These are phyloP conservation scores for Corymbia citriodora DNA, from an alignment of 441 rosid genomes.

Conservation along the genomic window DNA sequence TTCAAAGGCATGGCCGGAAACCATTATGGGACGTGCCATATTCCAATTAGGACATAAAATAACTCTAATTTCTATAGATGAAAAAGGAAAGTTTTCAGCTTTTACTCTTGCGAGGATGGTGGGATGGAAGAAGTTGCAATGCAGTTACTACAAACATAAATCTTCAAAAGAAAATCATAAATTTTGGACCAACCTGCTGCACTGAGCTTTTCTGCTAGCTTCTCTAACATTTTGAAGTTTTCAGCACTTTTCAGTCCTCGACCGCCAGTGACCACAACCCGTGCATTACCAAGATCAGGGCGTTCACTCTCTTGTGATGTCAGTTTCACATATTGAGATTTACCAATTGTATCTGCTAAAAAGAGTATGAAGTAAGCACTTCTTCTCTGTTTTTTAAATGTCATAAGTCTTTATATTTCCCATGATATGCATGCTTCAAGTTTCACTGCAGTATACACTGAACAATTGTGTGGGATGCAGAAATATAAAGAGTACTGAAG, in stretches of 20 bases:
- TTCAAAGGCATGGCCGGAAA: neutral
- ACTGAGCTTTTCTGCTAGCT: conserved; percentile 92
- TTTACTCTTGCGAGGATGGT: neutral
- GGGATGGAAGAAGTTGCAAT: neutral
- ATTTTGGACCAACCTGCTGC: conserved; percentile 65
- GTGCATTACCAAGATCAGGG: conserved; percentile 95
- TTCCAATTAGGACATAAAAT: neutral
- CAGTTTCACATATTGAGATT: conserved; percentile 57
- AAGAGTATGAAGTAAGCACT: neutral
- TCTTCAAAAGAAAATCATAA: neutral
- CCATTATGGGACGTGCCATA: neutral
- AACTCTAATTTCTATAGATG: neutral
- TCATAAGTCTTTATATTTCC: neutral
- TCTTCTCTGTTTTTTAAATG: neutral
- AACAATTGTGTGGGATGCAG: neutral
- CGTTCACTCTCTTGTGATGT: conserved; percentile 76
- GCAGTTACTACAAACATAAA: neutral
- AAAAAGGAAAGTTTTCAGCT: neutral
- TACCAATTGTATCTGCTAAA: conserved; percentile 50
- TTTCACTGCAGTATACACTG: neutral
- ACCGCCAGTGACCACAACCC: conserved; percentile 83
- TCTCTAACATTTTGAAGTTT: conserved; percentile 89
- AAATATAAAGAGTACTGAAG: neutral
- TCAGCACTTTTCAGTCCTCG: conserved; percentile 82
- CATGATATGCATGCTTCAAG: neutral